phyloP scores from a whole-genome alignment of 495 filamentous ascomycete species.

The Aspergillus egyptiacus region DNA sequence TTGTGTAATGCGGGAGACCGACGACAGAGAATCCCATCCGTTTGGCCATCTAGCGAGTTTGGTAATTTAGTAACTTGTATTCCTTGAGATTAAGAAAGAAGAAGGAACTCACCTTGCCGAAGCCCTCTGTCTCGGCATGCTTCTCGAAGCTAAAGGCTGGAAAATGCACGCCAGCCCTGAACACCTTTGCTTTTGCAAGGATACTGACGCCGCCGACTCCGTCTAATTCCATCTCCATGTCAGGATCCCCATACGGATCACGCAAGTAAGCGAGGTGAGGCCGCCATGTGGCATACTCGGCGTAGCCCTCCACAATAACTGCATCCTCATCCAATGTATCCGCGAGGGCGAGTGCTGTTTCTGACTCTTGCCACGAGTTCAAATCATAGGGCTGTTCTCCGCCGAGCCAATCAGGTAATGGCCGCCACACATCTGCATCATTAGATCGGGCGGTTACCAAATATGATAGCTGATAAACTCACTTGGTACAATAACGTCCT shows the following conservation, averaged over 20 bases:
- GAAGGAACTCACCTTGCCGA: conserved; percentile 73
- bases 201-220: conserved; percentile 97
- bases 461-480: conserved; percentile 38
- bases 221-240: conserved; percentile 99
- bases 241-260: conserved; percentile 94
- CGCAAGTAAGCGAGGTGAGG: conserved; percentile 96
- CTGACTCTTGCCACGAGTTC: conserved; percentile 99
- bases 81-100: too few species aligned
- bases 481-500: conserved; percentile 98
- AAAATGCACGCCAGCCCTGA: conserved; percentile 92
- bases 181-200: conserved; percentile 90
- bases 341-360: conserved; percentile 88
- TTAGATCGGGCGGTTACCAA: too few species aligned
- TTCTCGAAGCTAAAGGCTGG: conserved; percentile 98
- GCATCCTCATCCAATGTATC: conserved; percentile 97
- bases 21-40: conserved; percentile 95
- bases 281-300: conserved; percentile 98
- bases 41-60: conserved; percentile 75
- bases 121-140: conserved; percentile 97
- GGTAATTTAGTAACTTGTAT: neutral
- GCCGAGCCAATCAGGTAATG: conserved; percentile 96
- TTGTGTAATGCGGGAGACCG: conserved; percentile 94
- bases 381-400: conserved; percentile 98
- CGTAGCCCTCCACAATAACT: conserved; percentile 98
- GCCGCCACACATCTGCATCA: conserved; percentile 87